Base-by-base conservation (phyloP, 2,329 filamentous ascomycete species). In the Diaporthe helianthi region DNA sequence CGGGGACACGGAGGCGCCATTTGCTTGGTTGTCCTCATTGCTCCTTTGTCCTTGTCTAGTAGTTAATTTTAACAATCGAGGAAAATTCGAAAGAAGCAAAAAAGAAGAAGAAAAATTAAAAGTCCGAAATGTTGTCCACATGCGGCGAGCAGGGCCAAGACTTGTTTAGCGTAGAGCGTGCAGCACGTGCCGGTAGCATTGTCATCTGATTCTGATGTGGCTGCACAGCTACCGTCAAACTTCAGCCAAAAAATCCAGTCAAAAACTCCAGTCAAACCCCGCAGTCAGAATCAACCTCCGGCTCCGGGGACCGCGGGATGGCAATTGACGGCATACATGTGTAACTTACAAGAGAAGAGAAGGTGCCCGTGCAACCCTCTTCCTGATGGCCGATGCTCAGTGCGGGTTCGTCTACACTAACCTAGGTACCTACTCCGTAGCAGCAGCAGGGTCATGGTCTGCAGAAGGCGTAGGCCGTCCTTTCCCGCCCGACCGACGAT, bases 21-120 rank as follows among this genome's bases (percentile, higher is more conserved):
- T 78, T 65, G 61, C 54, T 53, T 74, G 73, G 75, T 80, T 77
- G 77, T 77, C 73, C 75, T 79, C 55, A 36, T 64, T 69, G 70
- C 78, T 79, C 69, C 73, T 75, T 80, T 78, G 78, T 79, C 73
- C 74, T 77, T 78, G 76, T 79, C 76, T 81, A 81, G 77, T 81
- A 82, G 79, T 80, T 82, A 81, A 82, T 81, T 67, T 74, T 75
- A 81, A 78, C 74, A 77, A 73, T 67, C 24, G 65, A 67, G 65
- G 52, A 58, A 67, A 53, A 65, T 26, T 58, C 22, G 47, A 64
- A 67, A 69, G 69, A 69, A 65, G 69, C 70, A n/a, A 46, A 9
- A 1, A 64, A 67, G 68, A 69, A 69, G 61, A 70, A 71, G 10
- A 46, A 9, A 1, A 5, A 13, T 22, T n/a, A 22, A 44, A 9